Base-by-base conservation (phyloP, 768 basidiomycete genomes). In the Albatrellus ellisii region DNA sequence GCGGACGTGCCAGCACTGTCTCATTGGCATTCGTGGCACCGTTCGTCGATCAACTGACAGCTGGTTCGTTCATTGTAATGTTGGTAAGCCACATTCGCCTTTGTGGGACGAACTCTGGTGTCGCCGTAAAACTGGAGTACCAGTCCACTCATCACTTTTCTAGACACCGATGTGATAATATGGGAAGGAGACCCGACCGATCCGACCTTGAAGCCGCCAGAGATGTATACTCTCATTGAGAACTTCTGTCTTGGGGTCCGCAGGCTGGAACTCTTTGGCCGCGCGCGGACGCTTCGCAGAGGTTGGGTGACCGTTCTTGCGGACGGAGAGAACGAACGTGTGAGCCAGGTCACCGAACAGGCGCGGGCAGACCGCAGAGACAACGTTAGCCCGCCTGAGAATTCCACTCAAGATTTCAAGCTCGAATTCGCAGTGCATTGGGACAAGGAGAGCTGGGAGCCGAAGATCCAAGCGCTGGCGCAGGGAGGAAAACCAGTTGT, bases 21-120 rank as follows among this genome's bases (percentile, higher is more conserved):
- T 98, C 37, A 95, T 98, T 70, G 94, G 94, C 28, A 98, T 99
- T 49, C 76, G 89, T 36, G 95, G 95, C 11, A 98, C 95, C 2
- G 94, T 99, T 10, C 76, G 94, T 18, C 72, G 95, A 24, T 88
- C 87, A 15, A 92, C 85, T 1, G 95, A 99, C 57, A 82, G 79
- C 46, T 87, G 88, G 81, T 92, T 98, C 60, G 94, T 95, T 0
- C 94, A 99, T 59, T 97, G 92, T 56, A 99, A 99, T 61, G 84
- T 99, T 50, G 89, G 87, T 86, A 57, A 39, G 86, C 41, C 8
- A 21, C 22, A 60, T 25, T 22, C n/a, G 6, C 34, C 35, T 35
- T 27, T n/a, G n/a, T n/a, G n/a, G n/a, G n/a, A n/a, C n/a, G n/a
- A n/a, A n/a, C n/a, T n/a, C n/a, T n/a, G n/a, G n/a, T 33, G 46